These are phyloP conservation scores for Tetradesmus lagerheimii DNA, from an alignment of 139 green algal genomes.

Conservation along the genomic window DNA sequence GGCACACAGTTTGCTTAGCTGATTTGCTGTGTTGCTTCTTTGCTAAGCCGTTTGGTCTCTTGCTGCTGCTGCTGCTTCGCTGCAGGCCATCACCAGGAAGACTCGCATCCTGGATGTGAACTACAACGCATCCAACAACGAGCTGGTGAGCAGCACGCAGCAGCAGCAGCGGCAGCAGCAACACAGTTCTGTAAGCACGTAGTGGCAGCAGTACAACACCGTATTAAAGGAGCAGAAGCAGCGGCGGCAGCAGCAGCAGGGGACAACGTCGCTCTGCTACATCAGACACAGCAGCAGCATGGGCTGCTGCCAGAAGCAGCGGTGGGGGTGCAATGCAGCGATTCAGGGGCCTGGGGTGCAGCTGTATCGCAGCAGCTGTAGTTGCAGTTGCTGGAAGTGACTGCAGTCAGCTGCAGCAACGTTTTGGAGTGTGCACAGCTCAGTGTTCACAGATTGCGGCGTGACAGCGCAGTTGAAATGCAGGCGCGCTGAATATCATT, in stretches of 20 bases:
- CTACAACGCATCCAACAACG: slow-evolving; percentile 99
- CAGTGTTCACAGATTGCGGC: too few species aligned
- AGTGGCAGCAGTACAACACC: not conserved
- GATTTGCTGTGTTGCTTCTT: not conserved
- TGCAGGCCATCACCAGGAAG: slow-evolving; percentile 92
- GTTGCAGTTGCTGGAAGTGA: too few species aligned
- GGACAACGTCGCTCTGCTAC: too few species aligned
- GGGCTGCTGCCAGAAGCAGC: not conserved
- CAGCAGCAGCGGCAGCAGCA: slow-evolving; percentile 24
- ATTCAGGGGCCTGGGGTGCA: not conserved
- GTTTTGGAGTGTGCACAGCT: too few species aligned
- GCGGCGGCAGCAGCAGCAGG: not conserved
- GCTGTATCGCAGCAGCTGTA: not conserved
- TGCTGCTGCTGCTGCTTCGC: not conserved
- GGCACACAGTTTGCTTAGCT: not conserved
- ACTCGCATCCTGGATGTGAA: slow-evolving; percentile 95
- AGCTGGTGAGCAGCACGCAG: slow-evolving; percentile 84
- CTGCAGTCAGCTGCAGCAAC: too few species aligned
- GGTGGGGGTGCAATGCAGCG: not conserved
- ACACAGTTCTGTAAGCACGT: not conserved
- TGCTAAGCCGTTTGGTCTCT: not conserved
- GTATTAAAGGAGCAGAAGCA: not conserved
- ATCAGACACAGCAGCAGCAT: not conserved
- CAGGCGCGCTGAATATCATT: too few species aligned
- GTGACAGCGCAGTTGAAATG: too few species aligned